Conservation (phyloP, 495 filamentous ascomycete species). For the Mycothermus thermophilus region DNA sequence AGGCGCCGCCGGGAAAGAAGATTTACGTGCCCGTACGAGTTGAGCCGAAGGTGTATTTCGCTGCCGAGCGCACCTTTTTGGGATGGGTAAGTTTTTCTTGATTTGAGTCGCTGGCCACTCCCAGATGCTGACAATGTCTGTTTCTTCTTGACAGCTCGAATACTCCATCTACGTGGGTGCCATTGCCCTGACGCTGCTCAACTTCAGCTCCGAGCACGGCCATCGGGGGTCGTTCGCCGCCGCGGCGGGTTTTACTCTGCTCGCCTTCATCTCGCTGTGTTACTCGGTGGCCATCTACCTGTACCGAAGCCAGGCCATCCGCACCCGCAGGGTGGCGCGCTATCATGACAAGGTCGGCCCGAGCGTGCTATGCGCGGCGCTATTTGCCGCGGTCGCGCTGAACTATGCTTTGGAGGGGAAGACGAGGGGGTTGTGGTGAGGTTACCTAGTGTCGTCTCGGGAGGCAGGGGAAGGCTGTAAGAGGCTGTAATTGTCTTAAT, state of each 20-base stretch:
- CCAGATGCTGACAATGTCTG: no score
- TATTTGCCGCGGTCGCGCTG: constrained; percentile 58
- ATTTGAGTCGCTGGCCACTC: no score
- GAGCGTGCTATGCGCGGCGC: constrained; percentile 55
- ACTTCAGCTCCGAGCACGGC: constrained; percentile 50
- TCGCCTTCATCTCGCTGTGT: constrained; percentile 58
- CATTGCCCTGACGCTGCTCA: constrained; percentile 82
- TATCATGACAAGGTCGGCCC: constrained; percentile 89
- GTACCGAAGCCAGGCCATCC: constrained; percentile 74
- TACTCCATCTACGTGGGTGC: constrained; percentile 87
- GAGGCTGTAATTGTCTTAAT: no score
- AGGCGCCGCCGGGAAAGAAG: constrained; percentile 76
- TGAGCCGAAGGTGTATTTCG: constrained; percentile 96
- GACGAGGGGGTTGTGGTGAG: constrained; percentile 26
- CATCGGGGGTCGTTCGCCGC: constrained; percentile 44
- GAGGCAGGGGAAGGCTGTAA: no score
- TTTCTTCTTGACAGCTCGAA: constrained; percentile 45
- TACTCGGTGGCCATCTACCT: constrained; percentile 76
- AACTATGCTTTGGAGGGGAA: constrained; percentile 58
- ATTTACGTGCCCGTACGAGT: constrained; percentile 93
- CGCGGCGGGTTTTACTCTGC: constrained; percentile 64
- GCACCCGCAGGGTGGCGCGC: constrained; percentile 61
- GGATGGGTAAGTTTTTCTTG: constrained; percentile 51
- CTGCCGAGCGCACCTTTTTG: constrained; percentile 88
- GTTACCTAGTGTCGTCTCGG: no score